Evolutionary conservation across 2,329 filamentous ascomycete genomes (phyloP).

Genomic region (Chaetothyriales sp.): DNA sequence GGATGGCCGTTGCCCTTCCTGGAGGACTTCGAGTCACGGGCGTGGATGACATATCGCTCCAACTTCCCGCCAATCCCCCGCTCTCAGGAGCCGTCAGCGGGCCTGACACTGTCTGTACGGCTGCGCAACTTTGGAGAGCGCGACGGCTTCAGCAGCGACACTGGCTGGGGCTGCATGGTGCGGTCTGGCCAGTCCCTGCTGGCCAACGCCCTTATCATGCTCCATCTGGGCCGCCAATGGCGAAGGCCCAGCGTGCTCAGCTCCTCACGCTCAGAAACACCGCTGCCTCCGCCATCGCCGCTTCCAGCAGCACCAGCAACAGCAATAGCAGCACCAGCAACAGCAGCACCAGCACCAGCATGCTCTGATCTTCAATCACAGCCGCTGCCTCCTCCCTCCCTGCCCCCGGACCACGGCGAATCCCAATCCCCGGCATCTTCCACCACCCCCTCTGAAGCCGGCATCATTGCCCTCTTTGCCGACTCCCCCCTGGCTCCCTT

Average conservation of each 20-base stretch:
- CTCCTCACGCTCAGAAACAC: background rate
- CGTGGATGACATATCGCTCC: slow-evolving; percentile 95
- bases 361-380: background rate
- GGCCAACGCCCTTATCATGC: slow-evolving; percentile 65
- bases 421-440: background rate
- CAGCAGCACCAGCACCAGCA: slow-evolving; percentile 1
- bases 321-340: slow-evolving; percentile 1
- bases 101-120: slow-evolving; percentile 70
- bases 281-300: background rate
- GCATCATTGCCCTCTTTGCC: slow-evolving; percentile 68
- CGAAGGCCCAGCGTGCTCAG: slow-evolving; percentile 32
- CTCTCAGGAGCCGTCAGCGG: slow-evolving; percentile 59
- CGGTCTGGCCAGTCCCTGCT: slow-evolving; percentile 85
- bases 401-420: background rate
- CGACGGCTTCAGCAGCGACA: slow-evolving; percentile 77
- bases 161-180: slow-evolving; percentile 98
- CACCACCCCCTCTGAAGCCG: slow-evolving; percentile 10
- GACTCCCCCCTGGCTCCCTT: slow-evolving; percentile 78
- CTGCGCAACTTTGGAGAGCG: slow-evolving; percentile 70
- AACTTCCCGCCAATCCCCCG: slow-evolving; percentile 72
- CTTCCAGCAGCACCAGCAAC: background rate
- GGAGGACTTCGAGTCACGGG: slow-evolving; percentile 78
- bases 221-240: slow-evolving; percentile 57
- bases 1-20: slow-evolving; percentile 79
- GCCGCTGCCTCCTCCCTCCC: background rate